Evolutionary conservation across 2,329 filamentous ascomycete genomes (phyloP), one percentile per base, ranked within the genome.

Genomic region (Phoma sp.): DNA sequence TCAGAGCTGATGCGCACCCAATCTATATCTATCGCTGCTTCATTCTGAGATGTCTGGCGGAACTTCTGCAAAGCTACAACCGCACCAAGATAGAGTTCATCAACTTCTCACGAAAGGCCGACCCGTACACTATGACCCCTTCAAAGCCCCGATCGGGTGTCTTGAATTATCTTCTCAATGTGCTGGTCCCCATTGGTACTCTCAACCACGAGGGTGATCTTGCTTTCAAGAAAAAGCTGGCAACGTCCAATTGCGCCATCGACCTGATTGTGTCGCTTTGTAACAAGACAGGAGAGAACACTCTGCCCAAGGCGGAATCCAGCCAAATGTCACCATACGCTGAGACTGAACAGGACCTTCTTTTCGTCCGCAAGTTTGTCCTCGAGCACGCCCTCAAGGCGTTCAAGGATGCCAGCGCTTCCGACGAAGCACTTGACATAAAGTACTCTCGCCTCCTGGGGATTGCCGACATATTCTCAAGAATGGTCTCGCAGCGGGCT

Each of bases 11-110:
- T 45, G 89, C 97, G 30, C 92, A 99, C 72, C 91, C 93, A 0
- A 97, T 96, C 56, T 99, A 96, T 77, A 88, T 98, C 47, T 99
- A 98, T 70, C 87, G 95, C 42, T 97, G 93, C 78, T 97, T 98
- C 79, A 79, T 99, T 46, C 83, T 99, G 29, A 92, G 95, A 70
- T 96, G 93, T 68, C 80, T 99, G 35, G 88, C 91, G 0, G 95
- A 99, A 75, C 84, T 99, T 11, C 81, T 99, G 11, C 87, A 90
- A 52, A 96, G 89, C 68, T 99, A 98, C 78, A 96, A 92, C 64
- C 87, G 92, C 48, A 91, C 92, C 7, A 99, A 99, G 81, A 86
- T 99, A 38, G 96, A 99, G 72, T 98, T 99, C 72, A 97, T 99
- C 79, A 98, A 97, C 74, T 99, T 97, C 78, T 98, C 96, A 62